phyloP scores from a whole-genome alignment of 352 stramenopile genomes.

The Phytophthora foliorum region DNA sequence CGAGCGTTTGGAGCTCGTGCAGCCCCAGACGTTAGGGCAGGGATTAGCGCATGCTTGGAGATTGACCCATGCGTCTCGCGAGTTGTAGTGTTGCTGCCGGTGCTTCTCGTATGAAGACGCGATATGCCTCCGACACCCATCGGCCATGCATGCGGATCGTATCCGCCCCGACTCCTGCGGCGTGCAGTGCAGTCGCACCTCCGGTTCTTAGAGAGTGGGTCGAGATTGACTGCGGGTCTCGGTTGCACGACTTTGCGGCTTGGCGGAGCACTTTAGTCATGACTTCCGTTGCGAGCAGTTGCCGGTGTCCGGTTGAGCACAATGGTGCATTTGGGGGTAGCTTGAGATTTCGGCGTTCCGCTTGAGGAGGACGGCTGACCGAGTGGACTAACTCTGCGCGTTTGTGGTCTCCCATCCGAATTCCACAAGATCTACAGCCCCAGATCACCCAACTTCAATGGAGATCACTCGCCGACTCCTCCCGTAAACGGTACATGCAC shows the following conservation, averaged over 20 bases:
- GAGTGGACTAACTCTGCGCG: slow-evolving; percentile 17
- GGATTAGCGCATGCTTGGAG: not conserved
- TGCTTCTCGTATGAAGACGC: slow-evolving; percentile 4
- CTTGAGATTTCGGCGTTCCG: not conserved
- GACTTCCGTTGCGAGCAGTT: slow-evolving; percentile 4
- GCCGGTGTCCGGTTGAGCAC: not conserved
- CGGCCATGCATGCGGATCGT: slow-evolving; percentile 19
- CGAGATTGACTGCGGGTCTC: slow-evolving; percentile 6
- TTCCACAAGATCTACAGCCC: slow-evolving; percentile 22
- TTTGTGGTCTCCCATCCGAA: not conserved
- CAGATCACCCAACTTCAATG: slow-evolving; percentile 3
- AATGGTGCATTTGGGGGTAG: not conserved
- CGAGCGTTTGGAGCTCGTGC: not conserved
- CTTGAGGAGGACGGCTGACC: not conserved
- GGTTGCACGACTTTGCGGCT: not conserved
- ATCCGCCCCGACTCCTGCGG: slow-evolving; percentile 1
- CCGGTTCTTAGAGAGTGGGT: slow-evolving; percentile 16
- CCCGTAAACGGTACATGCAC: slow-evolving; percentile 2
- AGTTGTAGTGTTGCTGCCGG: slow-evolving; percentile 5
- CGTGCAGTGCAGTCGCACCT: slow-evolving; percentile 3
- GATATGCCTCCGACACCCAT: slow-evolving; percentile 18
- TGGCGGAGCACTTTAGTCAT: slow-evolving; percentile 19
- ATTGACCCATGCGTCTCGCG: slow-evolving; percentile 4
- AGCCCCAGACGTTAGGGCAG: not conserved
- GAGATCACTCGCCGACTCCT: slow-evolving; percentile 21